A percentile compares a stretch with the other conserved stretches of the same genome.
These are phyloP conservation scores for Cryoendolithus antarcticus DNA, from an alignment of 2,329 filamentous ascomycete genomes.

Conservation along the genomic window DNA sequence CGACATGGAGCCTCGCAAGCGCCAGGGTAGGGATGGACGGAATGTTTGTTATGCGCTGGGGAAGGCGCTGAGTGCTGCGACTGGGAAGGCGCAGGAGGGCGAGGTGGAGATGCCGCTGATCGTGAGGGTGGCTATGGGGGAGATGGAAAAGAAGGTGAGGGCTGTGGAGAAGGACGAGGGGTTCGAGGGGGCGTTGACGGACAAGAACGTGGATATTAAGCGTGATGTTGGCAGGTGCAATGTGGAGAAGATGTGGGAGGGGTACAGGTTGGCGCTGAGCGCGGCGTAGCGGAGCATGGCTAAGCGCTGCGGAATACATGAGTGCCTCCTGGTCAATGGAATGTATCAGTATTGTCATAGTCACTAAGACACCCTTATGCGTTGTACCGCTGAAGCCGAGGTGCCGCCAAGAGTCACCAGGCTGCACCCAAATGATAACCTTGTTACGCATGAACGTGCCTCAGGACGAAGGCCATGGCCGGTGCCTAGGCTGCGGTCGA, in stretches of 20 bases:
- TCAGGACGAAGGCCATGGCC: no score
- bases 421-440: no score
- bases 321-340: no score
- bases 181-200: constrained; percentile 1
- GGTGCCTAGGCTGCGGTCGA: no score
- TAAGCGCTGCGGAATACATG: no score
- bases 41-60: constrained; percentile 13
- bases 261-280: constrained; percentile 3
- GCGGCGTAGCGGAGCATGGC: not conserved
- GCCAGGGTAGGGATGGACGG: constrained; percentile 1
- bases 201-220: not conserved
- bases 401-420: no score
- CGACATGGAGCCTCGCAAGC: constrained; percentile 6
- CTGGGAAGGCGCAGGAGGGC: constrained; percentile 26
- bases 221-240: not conserved
- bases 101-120: constrained; percentile 35
- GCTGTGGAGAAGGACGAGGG: constrained; percentile 42
- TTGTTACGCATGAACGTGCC: no score
- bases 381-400: no score
- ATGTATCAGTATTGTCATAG: no score
- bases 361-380: no score
- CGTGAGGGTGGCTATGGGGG: constrained; percentile 59
- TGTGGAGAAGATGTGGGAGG: constrained; percentile 2
- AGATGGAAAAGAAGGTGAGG: constrained; percentile 67
- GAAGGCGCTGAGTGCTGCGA: constrained; percentile 17